Evolutionary conservation across 495 filamentous ascomycete species (phyloP), one percentile per base, ranked within the genome.

Genomic region (Friedmanniomyces simplex): DNA sequence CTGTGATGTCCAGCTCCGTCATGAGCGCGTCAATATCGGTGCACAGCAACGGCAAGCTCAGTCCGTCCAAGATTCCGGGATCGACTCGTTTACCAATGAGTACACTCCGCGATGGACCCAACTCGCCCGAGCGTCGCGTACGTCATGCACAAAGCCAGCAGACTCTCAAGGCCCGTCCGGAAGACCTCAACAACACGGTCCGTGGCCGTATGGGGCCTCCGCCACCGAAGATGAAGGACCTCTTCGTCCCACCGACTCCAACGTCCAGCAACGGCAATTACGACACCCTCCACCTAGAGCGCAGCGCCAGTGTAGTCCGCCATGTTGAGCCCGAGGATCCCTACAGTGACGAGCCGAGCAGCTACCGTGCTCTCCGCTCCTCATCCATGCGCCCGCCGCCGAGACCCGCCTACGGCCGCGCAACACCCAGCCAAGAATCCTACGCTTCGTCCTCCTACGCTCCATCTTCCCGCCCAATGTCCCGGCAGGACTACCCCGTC

Each of bases 201-300:
- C 56, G 58, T 50, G 57, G 54, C 46, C 76, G 80, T 49, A 85
- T 82, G 68, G 79, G 85, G 74, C 74, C 76, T 16, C 88, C 90
- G 30, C 90, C 90, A 32, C 89, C 90, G 32, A 87, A 89, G 67
- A 95, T 96, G 90, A 81, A 89, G 60, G 88, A 91, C 56, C 82
- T 93, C 13, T 83, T 84, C 25, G 73, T 85, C 18, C 84, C 84
- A 0, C 83, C 81, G 20, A 83, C 85, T n/a, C 82, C 81, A 0
- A 65, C 65, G 5, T 54, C 67, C 22, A 63, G 57, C 8, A 63
- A 69, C 39, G 25, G 55, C n/a, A 34, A 59, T 34, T 54, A 61
- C 41, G 64, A 69, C 21, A 61, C 66, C 60, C 36, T 58, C 18
- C 55, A 64, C 37, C 45, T 45, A 28, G 49, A 57, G 46, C 80